phyloP scores from a whole-genome alignment of 2,329 filamentous ascomycete genomes.

The Cladorrhinum sp. region DNA sequence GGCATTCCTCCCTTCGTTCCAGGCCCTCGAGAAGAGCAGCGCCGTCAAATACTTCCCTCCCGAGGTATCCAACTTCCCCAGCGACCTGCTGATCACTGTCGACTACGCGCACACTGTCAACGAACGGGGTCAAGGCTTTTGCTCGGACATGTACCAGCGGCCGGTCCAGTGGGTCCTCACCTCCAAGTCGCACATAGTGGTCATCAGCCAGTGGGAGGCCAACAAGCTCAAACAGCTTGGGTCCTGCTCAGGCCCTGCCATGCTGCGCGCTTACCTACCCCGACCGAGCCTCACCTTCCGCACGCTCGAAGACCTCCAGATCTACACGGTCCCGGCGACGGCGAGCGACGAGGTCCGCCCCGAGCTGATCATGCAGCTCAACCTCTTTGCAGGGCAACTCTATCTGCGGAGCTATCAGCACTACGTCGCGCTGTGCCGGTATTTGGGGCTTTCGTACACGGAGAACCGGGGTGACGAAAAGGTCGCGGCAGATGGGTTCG shows the following conservation, averaged over 20 bases:
- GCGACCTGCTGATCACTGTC: conserved; percentile 42
- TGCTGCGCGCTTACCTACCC: conserved; percentile 21
- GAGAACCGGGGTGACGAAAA: conserved; percentile 19
- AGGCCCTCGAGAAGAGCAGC: too few species aligned
- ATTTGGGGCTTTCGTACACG: conserved; percentile 46
- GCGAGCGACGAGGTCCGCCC: conserved; percentile 30
- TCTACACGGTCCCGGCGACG: conserved; percentile 27
- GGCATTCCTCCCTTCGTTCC: conserved; percentile 46
- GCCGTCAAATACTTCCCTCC: too few species aligned
- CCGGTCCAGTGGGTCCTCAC: conserved; percentile 55
- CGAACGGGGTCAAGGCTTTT: neutral
- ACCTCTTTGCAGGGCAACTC: conserved; percentile 66
- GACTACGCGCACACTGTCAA: conserved; percentile 51
- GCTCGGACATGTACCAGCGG: conserved; percentile 47
- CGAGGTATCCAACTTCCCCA: conserved; percentile 34
- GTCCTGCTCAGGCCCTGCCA: too few species aligned
- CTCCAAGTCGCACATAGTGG: conserved; percentile 36
- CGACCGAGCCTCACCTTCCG: conserved; percentile 16
- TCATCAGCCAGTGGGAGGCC: conserved; percentile 62
- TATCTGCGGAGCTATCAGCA: conserved; percentile 55
- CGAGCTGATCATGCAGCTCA: conserved; percentile 47
- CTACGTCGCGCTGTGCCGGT: conserved; percentile 51
- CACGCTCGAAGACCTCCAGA: conserved; percentile 17
- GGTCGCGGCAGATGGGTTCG: conserved; percentile 36
- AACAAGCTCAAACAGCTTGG: conserved; percentile 44